A percentile compares a stretch with the other conserved stretches of the same genome.
phyloP scores from a whole-genome alignment of 2,329 filamentous ascomycete genomes.

The Diatrype stigma region DNA sequence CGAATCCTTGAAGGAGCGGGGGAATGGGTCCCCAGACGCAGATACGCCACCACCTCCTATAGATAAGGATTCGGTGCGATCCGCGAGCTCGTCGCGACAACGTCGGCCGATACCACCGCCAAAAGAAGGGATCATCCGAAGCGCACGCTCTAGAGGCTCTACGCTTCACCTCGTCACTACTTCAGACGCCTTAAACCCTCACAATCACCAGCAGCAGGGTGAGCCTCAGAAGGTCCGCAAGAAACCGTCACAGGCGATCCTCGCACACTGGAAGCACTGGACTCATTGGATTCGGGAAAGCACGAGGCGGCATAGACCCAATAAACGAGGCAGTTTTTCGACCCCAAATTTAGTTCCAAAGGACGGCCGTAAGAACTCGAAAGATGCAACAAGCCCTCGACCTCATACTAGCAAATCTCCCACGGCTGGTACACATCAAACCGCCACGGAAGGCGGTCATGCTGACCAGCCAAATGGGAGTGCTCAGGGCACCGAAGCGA shows the following conservation, averaged over 20 bases:
- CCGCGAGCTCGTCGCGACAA: constrained; percentile 71
- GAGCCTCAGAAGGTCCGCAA: constrained; percentile 46
- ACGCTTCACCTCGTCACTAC: constrained; percentile 81
- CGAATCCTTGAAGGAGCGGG: constrained; percentile 48
- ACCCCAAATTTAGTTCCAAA: constrained; percentile 56
- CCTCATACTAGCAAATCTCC: constrained; percentile 59
- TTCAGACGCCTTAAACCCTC: constrained; percentile 43
- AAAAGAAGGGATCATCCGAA: constrained; percentile 69
- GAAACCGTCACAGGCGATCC: constrained; percentile 54
- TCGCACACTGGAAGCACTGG: constrained; percentile 60
- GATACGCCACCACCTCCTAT: constrained; percentile 64
- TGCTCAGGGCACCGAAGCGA: constrained; percentile 25
- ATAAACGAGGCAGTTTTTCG: constrained; percentile 51
- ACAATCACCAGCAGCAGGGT: constrained; percentile 19
- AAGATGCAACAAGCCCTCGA: constrained; percentile 48
- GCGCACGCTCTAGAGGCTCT: constrained; percentile 72
- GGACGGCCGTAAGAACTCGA: constrained; percentile 41
- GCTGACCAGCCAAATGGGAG: constrained; percentile 51
- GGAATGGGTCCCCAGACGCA: constrained; percentile 40
- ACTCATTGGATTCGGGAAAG: constrained; percentile 61
- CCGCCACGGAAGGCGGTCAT: constrained; percentile 41
- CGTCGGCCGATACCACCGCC: constrained; percentile 76
- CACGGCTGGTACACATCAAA: constrained; percentile 31
- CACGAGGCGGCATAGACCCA: constrained; percentile 47
- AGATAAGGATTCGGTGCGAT: constrained; percentile 74